These are phyloP conservation scores for Cucurbita moschata DNA, from an alignment of 306 rosid genomes.

Conservation along the genomic window DNA sequence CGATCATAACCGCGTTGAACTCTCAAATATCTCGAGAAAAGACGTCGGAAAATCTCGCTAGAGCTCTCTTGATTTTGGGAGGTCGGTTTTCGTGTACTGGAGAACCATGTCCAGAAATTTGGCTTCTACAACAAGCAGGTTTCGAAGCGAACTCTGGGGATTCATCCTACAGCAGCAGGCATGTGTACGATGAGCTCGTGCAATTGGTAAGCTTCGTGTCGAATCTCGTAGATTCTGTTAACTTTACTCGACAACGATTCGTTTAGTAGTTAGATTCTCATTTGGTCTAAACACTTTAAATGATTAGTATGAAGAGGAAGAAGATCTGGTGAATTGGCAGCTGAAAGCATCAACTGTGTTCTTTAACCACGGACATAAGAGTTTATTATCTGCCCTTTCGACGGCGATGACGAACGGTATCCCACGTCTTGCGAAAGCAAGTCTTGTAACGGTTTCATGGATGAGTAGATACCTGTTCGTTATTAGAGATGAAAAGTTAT, in stretches of 20 bases:
- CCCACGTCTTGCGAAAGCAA: conserved; percentile 50
- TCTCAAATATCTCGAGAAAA: conserved; percentile 21
- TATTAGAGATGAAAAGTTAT: conserved; percentile 24
- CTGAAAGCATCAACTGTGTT: conserved; percentile 39
- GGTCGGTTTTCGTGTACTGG: conserved; percentile 51
- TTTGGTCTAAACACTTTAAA: background rate
- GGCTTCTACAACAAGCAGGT: conserved; percentile 65
- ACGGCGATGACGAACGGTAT: conserved; percentile 40
- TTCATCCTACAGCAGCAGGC: conserved; percentile 24
- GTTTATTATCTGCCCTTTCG: conserved; percentile 47
- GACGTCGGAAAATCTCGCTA: conserved; percentile 46
- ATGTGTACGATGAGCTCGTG: conserved; percentile 15
- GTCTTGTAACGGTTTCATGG: conserved; percentile 64
- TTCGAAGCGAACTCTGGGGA: conserved; percentile 24
- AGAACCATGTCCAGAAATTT: conserved; percentile 34
- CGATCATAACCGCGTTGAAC: conserved; percentile 38
- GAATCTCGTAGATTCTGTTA: background rate
- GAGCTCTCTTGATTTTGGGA: conserved; percentile 54
- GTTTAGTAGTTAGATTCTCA: background rate
- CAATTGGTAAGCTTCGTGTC: conserved; percentile 19
- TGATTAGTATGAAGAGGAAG: conserved; percentile 38
- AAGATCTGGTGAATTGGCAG: conserved; percentile 49
- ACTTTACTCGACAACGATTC: background rate
- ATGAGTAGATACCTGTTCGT: conserved; percentile 37
- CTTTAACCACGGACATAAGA: conserved; percentile 35